phyloP scores from a whole-genome alignment of 2,329 filamentous ascomycete genomes.

The Neopestalotiopsis sp. region DNA sequence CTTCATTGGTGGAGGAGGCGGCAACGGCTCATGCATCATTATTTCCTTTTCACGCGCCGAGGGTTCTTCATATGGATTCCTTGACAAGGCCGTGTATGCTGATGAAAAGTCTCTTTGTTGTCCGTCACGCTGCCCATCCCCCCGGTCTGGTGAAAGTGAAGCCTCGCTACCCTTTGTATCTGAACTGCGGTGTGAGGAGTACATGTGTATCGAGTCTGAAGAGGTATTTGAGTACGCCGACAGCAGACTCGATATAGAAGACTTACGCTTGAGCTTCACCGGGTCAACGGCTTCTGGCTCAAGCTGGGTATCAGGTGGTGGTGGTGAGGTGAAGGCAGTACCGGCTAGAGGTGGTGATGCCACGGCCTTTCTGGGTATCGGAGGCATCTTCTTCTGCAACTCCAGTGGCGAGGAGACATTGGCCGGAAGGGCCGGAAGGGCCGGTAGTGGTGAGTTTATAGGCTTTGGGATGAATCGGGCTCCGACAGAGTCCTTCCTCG shows the following conservation, averaged over 20 bases:
- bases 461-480: conserved; percentile 31
- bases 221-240: conserved; percentile 60
- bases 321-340: neutral
- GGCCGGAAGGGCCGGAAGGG: conserved; percentile 35
- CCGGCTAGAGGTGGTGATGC: conserved; percentile 20
- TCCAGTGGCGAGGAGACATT: conserved; percentile 24
- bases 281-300: conserved; percentile 22
- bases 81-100: conserved; percentile 30
- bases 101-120: conserved; percentile 28
- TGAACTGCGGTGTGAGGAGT: conserved; percentile 45
- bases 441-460: conserved; percentile 38
- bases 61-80: conserved; percentile 32
- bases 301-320: neutral
- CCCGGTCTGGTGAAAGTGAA: conserved; percentile 38
- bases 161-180: conserved; percentile 43
- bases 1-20: conserved; percentile 38
- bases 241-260: conserved; percentile 60
- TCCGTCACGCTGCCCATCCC: conserved; percentile 28
- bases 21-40: conserved; percentile 30
- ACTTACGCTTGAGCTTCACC: conserved; percentile 45
- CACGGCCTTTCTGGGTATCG: conserved; percentile 45
- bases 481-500: conserved; percentile 34
- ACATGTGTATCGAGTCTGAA: conserved; percentile 47
- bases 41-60: conserved; percentile 26
- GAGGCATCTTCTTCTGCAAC: conserved; percentile 32